Percentiles rank a stretch among this genome's conserved stretches.
phyloP scores from a whole-genome alignment of 176 grass and related monocot genomes.

The Zizania latifolia region DNA sequence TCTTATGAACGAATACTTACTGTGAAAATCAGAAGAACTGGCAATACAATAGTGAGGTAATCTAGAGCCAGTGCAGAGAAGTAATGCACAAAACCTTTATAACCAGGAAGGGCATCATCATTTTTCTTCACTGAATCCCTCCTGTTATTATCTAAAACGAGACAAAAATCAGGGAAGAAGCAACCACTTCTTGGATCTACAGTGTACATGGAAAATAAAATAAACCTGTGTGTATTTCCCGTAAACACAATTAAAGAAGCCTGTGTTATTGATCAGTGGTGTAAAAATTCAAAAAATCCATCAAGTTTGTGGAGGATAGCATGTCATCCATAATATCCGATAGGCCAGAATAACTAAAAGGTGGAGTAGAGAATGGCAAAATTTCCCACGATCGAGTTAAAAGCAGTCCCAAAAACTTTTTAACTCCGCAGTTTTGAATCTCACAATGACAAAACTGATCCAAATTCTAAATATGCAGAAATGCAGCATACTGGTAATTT shows the following conservation, averaged over 20 bases:
- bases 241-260: not conserved
- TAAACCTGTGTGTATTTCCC: not conserved
- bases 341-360: not conserved
- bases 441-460: not conserved
- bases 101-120: conserved; percentile 28
- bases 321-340: not conserved
- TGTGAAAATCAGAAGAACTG: conserved; percentile 77
- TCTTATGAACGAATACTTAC: conserved; percentile 33
- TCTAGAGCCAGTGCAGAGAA: conserved; percentile 49
- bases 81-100: conserved; percentile 44
- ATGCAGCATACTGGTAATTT: not conserved
- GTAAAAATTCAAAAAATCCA: not conserved
- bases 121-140: conserved; percentile 45
- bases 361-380: not conserved
- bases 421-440: no score
- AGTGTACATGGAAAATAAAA: conserved; percentile 16
- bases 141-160: conserved; percentile 37
- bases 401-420: no score
- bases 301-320: not conserved
- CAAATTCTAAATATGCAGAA: not conserved
- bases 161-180: conserved; percentile 15
- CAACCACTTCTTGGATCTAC: conserved; percentile 2
- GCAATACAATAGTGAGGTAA: conserved; percentile 63
- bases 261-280: not conserved
- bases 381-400: not conserved